These are phyloP conservation scores for Platanus orientalis DNA, from an alignment of 164 flowering plant species.

Conservation along the genomic window DNA sequence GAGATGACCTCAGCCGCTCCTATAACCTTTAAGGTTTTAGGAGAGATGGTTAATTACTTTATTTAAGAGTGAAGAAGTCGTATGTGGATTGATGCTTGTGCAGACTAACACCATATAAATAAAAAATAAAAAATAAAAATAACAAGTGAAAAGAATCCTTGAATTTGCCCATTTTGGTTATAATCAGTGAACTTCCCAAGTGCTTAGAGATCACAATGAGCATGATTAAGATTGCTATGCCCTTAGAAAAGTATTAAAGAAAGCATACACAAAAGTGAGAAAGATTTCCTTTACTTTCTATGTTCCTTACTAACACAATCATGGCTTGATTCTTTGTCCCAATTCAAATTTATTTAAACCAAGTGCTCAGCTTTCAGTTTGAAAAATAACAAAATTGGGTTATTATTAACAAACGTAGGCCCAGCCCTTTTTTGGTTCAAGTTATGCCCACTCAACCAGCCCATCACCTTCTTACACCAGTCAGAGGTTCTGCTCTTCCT, in stretches of 20 bases:
- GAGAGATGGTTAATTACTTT: neutral
- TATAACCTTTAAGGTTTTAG: no score
- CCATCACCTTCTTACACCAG: constrained; percentile 8
- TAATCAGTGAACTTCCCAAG: neutral
- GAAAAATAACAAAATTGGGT: neutral
- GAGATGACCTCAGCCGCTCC: no score
- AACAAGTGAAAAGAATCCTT: neutral
- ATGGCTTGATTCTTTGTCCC: neutral
- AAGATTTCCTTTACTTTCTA: neutral
- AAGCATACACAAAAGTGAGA: neutral
- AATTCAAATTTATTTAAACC: neutral
- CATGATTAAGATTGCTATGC: neutral
- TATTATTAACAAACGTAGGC: constrained; percentile 1
- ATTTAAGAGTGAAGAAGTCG: no score
- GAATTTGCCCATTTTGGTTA: neutral
- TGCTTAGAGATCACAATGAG: neutral
- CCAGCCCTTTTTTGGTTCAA: neutral
- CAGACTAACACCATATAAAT: neutral
- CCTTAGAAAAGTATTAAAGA: neutral
- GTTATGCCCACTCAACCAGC: constrained; percentile 7
- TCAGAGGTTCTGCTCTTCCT: constrained; percentile 15
- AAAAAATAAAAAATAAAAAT: no score
- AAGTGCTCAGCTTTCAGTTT: constrained; percentile 11
- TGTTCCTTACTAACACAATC: neutral
- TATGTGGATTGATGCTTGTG: no score